Conservation (phyloP, 176 grass and related monocot genomes). For the Oryza nivara region DNA sequence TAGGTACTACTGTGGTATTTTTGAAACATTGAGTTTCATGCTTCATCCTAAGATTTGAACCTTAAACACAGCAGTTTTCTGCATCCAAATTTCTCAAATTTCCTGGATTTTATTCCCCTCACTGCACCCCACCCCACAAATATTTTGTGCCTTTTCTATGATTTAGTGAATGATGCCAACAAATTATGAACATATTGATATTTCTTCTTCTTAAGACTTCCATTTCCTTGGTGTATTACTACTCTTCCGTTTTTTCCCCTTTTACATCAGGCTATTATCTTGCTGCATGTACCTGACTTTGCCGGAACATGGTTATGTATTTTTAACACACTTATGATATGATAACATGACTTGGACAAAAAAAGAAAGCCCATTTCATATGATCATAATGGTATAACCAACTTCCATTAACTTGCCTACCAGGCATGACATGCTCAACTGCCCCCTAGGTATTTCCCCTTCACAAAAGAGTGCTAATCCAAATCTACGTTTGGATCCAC, state of each 20-base stretch:
- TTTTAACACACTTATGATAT: conserved; percentile 28
- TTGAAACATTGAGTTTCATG: conserved; percentile 19
- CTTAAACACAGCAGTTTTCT: neutral
- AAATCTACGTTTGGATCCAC: conserved; percentile 12
- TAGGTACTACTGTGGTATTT: neutral
- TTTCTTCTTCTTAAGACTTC: conserved; percentile 23
- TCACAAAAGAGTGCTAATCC: conserved; percentile 18
- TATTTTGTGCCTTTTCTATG: neutral
- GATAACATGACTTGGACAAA: conserved; percentile 34
- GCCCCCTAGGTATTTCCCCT: conserved; percentile 28
- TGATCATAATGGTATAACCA: conserved; percentile 27
- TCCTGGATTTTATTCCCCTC: neutral
- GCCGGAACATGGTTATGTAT: conserved; percentile 25
- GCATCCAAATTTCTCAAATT: neutral
- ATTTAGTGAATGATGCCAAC: conserved; percentile 1
- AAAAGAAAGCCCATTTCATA: conserved; percentile 30
- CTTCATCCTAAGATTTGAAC: conserved; percentile 18
- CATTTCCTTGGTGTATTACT: conserved; percentile 20
- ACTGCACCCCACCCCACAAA: neutral
- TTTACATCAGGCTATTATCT: conserved; percentile 14
- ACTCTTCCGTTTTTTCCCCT: conserved; percentile 8
- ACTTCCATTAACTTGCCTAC: conserved; percentile 25
- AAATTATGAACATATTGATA: conserved; percentile 24
- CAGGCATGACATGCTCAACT: conserved; percentile 23
- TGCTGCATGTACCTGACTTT: conserved; percentile 36